Conservation (phyloP, 352 stramenopile species). For the Phytophthora meadii region DNA sequence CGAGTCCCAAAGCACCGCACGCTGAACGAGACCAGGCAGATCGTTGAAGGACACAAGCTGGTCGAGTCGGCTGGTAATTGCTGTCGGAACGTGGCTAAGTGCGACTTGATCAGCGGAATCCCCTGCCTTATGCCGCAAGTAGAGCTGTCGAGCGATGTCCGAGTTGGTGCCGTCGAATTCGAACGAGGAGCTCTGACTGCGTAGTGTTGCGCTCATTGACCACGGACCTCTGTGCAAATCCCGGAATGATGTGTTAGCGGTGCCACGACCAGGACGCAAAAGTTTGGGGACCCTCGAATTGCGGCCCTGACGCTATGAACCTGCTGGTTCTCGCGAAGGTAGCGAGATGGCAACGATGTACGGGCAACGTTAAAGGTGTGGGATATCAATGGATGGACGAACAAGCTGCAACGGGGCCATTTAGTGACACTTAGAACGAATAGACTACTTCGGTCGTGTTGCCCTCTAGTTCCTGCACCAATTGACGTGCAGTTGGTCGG, state of each 20-base stretch:
- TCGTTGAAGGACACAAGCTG: conserved; percentile 24
- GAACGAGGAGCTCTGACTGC: conserved; percentile 10
- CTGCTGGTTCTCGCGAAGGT: conserved; percentile 4
- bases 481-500: conserved; percentile 36
- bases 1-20: conserved; percentile 46
- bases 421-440: conserved; percentile 1
- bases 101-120: conserved; percentile 7
- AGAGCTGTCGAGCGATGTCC: conserved; percentile 41
- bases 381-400: not conserved
- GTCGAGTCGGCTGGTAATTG: conserved; percentile 17
- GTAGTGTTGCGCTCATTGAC: too few relatives aligned
- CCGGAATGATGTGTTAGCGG: not conserved
- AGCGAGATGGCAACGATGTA: conserved; percentile 1
- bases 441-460: not conserved
- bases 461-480: conserved; percentile 33
- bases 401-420: not conserved
- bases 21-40: conserved; percentile 38
- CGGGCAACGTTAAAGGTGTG: not conserved
- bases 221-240: not conserved
- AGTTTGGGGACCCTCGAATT: not conserved
- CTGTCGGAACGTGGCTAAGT: conserved; percentile 15
- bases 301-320: not conserved
- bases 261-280: not conserved
- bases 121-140: conserved; percentile 26
- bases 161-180: conserved; percentile 41